Conservation (phyloP, 2,329 filamentous ascomycete species). For the Colletotrichum falcatum region DNA sequence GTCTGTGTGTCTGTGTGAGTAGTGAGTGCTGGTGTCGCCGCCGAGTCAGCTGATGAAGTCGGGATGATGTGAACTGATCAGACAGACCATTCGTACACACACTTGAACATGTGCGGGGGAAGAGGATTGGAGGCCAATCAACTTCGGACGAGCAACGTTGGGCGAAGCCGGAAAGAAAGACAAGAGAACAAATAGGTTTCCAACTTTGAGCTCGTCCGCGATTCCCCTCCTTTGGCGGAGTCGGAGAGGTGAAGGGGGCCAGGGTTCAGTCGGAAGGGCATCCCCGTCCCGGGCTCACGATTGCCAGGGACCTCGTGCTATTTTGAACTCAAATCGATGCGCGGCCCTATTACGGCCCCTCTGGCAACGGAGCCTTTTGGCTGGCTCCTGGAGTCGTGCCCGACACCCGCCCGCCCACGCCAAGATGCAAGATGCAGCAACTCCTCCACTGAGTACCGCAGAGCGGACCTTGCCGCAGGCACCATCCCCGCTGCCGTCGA, state of each 20-base stretch:
- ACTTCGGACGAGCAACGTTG: conserved; percentile 28
- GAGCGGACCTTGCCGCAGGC: conserved; percentile 37
- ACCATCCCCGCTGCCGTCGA: conserved; percentile 30
- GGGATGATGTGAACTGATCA: neutral
- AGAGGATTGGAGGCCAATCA: conserved; percentile 26
- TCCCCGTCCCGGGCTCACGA: conserved; percentile 5
- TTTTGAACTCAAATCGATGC: conserved; percentile 26
- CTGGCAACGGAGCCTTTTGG: conserved; percentile 31
- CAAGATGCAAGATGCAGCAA: conserved; percentile 29
- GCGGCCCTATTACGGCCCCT: conserved; percentile 40
- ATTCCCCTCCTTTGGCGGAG: neutral
- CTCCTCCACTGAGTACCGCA: conserved; percentile 28
- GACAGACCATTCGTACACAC: neutral
- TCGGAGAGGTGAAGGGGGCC: neutral
- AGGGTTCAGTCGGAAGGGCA: neutral
- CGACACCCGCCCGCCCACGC: conserved; percentile 31
- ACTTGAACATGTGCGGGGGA: conserved; percentile 35
- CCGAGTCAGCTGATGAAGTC: conserved; percentile 36
- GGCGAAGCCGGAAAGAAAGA: conserved; percentile 12
- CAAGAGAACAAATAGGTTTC: conserved; percentile 22
- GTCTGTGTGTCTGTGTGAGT: too few species aligned
- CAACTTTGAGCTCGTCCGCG: neutral
- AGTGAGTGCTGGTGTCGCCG: neutral
- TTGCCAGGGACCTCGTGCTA: conserved; percentile 22
- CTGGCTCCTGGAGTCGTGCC: conserved; percentile 27